These are phyloP conservation scores for Sarcodon aspratus DNA, from an alignment of 768 basidiomycete species.

Conservation along the genomic window DNA sequence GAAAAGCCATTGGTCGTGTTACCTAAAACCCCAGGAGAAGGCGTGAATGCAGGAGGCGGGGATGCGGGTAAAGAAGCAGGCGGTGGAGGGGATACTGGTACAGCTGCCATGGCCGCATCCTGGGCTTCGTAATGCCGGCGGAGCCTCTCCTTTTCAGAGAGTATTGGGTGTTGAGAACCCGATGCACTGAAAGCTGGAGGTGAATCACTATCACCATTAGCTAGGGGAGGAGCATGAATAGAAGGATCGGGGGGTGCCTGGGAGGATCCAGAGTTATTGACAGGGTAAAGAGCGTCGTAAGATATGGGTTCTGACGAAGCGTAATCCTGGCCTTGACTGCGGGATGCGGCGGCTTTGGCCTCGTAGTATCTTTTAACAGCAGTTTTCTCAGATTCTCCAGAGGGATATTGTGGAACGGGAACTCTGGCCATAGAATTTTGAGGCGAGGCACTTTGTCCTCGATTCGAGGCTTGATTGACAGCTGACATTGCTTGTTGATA, in stretches of 20 bases:
- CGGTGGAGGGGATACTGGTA: constrained; percentile 9
- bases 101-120: constrained; percentile 39
- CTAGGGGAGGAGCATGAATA: constrained; percentile 18
- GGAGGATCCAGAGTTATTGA: constrained; percentile 2
- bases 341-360: constrained; percentile 60
- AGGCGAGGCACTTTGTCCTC: not conserved
- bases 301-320: constrained; percentile 34
- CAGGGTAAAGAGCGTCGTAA: constrained; percentile 50
- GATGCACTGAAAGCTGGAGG: constrained; percentile 44
- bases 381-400: constrained; percentile 69
- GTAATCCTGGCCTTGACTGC: constrained; percentile 29
- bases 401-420: constrained; percentile 34
- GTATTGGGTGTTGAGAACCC: constrained; percentile 22
- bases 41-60: not conserved
- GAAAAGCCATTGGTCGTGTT: constrained; percentile 7
- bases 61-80: constrained; percentile 5
- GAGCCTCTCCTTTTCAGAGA: constrained; percentile 60
- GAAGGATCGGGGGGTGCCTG: constrained; percentile 12
- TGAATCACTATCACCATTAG: constrained; percentile 19
- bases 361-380: constrained; percentile 57
- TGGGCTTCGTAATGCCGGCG: constrained; percentile 53
- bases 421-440: constrained; percentile 12
- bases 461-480: constrained; percentile 14
- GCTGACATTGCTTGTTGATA: constrained; percentile 36
- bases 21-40: not conserved